Evolutionary conservation across 2,329 filamentous ascomycete genomes (phyloP).

Genomic region (Colletotrichum lentis): DNA sequence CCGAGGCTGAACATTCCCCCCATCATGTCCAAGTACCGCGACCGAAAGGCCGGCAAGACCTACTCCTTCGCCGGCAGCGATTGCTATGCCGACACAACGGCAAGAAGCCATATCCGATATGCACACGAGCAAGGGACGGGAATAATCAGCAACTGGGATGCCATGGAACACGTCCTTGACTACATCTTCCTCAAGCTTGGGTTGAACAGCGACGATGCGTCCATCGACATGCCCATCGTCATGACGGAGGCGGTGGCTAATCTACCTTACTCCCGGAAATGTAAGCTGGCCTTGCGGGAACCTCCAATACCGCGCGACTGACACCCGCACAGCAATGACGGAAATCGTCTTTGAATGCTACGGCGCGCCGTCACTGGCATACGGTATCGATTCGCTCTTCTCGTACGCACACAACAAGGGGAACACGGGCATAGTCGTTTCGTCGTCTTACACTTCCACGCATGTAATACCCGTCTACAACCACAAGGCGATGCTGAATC

Average conservation of each 20-base stretch:
- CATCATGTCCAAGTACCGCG: slow-evolving; percentile 93
- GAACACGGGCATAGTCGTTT: slow-evolving; percentile 85
- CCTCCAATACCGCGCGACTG: slow-evolving; percentile 42
- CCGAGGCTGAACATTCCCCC: slow-evolving; percentile 84
- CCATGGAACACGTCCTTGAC: slow-evolving; percentile 92
- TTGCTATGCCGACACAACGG: slow-evolving; percentile 93
- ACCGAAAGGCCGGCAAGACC: slow-evolving; percentile 90
- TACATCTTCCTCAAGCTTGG: slow-evolving; percentile 95
- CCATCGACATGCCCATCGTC: slow-evolving; percentile 85
- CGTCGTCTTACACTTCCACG: slow-evolving; percentile 91
- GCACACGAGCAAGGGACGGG: slow-evolving; percentile 91
- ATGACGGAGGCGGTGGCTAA: slow-evolving; percentile 97
- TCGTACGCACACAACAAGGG: slow-evolving; percentile 94
- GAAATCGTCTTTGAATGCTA: slow-evolving; percentile 98
- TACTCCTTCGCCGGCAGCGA: slow-evolving; percentile 93
- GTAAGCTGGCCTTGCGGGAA: slow-evolving; percentile 54
- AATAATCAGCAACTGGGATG: slow-evolving; percentile 96
- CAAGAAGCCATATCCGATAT: slow-evolving; percentile 86
- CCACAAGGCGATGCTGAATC: slow-evolving; percentile 81
- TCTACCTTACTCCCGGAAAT: slow-evolving; percentile 84
- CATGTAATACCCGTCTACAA: slow-evolving; percentile 94
- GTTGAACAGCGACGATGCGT: slow-evolving; percentile 76
- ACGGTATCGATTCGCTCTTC: slow-evolving; percentile 96
- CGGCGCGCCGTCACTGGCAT: slow-evolving; percentile 85
- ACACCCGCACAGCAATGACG: slow-evolving; percentile 76